These are phyloP conservation scores for Calonectria montana DNA, from an alignment of 2,329 filamentous ascomycete species.

Conservation along the genomic window DNA sequence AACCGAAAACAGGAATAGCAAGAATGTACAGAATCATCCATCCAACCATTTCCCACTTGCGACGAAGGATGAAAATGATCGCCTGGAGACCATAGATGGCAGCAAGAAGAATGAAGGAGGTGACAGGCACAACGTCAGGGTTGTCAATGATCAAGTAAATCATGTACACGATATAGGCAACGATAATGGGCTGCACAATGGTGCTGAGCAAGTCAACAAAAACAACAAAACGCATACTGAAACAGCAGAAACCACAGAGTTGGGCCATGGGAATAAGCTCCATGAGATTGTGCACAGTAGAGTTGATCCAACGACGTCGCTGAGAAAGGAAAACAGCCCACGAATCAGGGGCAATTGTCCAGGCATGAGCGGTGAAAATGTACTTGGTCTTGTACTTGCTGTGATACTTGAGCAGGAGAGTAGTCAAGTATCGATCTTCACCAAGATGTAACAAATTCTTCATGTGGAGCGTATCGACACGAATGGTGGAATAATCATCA, in stretches of 20 bases:
- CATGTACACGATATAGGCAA: constrained; percentile 91
- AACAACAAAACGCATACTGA: constrained; percentile 98
- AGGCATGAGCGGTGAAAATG: constrained; percentile 90
- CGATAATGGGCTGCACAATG: constrained; percentile 88
- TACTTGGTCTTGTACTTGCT: constrained; percentile 98
- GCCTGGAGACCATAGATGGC: constrained; percentile 98
- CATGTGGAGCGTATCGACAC: constrained; percentile 97
- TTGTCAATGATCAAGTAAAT: constrained; percentile 77
- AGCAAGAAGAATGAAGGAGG: constrained; percentile 88
- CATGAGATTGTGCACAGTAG: constrained; percentile 96
- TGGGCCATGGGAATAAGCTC: constrained; percentile 94
- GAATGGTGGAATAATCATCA: constrained; percentile 88
- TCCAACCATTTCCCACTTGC: constrained; percentile 99
- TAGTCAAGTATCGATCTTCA: constrained; percentile 97
- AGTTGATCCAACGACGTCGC: constrained; percentile 99
- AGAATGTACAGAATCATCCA: constrained; percentile 98
- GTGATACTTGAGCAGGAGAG: constrained; percentile 91
- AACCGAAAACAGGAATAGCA: constrained; percentile 91
- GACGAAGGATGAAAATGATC: constrained; percentile 94
- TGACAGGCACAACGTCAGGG: constrained; percentile 77
- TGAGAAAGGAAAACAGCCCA: constrained; percentile 97
- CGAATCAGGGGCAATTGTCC: constrained; percentile 96
- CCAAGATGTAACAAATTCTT: constrained; percentile 97
- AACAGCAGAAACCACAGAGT: constrained; percentile 99
- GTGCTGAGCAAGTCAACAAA: constrained; percentile 95